phyloP scores from a whole-genome alignment of 345 rosid species.

The Dipteronia sinensis region DNA sequence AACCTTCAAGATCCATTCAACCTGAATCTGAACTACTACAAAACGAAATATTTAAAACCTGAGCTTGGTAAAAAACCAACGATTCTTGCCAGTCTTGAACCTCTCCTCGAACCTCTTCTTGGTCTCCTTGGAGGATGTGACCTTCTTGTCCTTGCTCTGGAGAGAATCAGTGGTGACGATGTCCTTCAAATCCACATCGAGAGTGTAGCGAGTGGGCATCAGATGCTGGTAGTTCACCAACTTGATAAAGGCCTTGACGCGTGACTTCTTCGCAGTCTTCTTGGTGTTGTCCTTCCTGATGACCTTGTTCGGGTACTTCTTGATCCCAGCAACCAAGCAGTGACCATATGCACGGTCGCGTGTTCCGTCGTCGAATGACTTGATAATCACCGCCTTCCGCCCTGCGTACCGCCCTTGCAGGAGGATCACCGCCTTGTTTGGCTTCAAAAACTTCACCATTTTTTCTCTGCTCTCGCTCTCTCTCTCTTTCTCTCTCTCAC shows the following conservation, averaged over 20 bases:
- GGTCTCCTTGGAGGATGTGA: constrained; percentile 46
- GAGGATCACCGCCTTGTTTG: constrained; percentile 58
- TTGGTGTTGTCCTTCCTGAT: constrained; percentile 55
- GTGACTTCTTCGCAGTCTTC: constrained; percentile 62
- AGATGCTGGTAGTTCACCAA: constrained; percentile 57
- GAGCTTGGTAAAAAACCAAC: constrained; percentile 69
- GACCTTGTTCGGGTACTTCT: constrained; percentile 60
- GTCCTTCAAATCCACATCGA: constrained; percentile 63
- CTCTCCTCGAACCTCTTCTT: constrained; percentile 60
- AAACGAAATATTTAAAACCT: constrained; percentile 37
- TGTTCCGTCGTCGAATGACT: constrained; percentile 48
- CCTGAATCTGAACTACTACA: not conserved
- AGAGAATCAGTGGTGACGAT: constrained; percentile 43
- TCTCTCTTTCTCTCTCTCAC: not conserved
- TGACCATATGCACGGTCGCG: constrained; percentile 55
- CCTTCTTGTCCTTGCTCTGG: constrained; percentile 54
- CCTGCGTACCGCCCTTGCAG: constrained; percentile 68
- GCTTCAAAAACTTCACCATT: constrained; percentile 61
- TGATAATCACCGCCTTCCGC: constrained; percentile 51
- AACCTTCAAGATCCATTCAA: not conserved
- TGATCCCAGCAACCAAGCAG: constrained; percentile 58
- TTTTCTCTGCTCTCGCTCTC: not conserved
- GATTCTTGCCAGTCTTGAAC: constrained; percentile 66
- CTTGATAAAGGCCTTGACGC: constrained; percentile 58
- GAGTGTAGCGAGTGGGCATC: constrained; percentile 69